Evolutionary conservation across 2,329 filamentous ascomycete genomes (phyloP).

Genomic region (Fusarium sp.): DNA sequence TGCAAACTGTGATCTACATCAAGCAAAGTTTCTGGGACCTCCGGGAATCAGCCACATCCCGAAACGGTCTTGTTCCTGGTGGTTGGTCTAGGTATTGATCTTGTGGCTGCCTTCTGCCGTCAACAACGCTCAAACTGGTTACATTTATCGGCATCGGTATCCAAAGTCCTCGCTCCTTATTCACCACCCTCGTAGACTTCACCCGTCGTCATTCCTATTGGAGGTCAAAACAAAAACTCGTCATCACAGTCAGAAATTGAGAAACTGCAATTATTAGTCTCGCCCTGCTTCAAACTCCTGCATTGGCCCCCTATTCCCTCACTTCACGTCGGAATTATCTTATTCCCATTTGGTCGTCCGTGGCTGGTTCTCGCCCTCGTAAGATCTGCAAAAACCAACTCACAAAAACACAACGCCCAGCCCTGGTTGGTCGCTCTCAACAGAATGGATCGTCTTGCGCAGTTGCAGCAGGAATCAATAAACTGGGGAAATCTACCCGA

Average conservation of each 20-base stretch:
- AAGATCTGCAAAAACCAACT: slow-evolving; percentile 41
- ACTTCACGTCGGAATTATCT: slow-evolving; percentile 25
- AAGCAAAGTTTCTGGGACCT: slow-evolving; percentile 1
- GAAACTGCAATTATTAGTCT: background rate
- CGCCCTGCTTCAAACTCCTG: slow-evolving; percentile 1
- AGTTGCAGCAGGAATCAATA: slow-evolving; percentile 18
- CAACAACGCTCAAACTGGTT: slow-evolving; percentile 24
- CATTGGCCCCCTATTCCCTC: slow-evolving; percentile 18
- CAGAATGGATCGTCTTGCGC: slow-evolving; percentile 18
- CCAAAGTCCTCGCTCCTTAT: slow-evolving; percentile 1
- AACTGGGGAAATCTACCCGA: slow-evolving; percentile 2
- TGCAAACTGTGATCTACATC: slow-evolving; percentile 13
- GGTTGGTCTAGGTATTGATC: slow-evolving; percentile 1
- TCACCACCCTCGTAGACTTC: slow-evolving; percentile 26
- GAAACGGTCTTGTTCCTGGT: slow-evolving; percentile 2
- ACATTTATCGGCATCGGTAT: slow-evolving; percentile 24
- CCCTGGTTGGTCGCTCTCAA: slow-evolving; percentile 15
- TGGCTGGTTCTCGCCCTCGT: slow-evolving; percentile 38
- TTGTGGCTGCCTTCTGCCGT: slow-evolving; percentile 12
- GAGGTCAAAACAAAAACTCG: slow-evolving; percentile 1
- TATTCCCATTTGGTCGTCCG: slow-evolving; percentile 19
- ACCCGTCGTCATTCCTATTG: slow-evolving; percentile 19
- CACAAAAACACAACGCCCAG: slow-evolving; percentile 23
- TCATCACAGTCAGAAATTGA: slow-evolving; percentile 30
- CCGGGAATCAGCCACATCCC: slow-evolving; percentile 31